Conservation (phyloP, 768 basidiomycete genomes). For the Kwoniella shandongensis region DNA sequence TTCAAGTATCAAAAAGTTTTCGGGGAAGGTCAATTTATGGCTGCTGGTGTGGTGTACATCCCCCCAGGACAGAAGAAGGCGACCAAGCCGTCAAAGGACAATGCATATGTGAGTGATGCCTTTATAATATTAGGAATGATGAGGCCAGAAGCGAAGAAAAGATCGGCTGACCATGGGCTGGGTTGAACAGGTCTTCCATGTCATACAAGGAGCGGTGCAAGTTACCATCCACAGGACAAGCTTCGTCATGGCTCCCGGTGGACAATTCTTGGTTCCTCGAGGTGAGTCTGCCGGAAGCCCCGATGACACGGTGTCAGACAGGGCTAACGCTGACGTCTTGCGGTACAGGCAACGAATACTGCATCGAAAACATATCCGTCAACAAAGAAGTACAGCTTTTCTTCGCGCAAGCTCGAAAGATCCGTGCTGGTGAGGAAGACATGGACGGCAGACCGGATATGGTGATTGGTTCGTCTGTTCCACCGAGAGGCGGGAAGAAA, state of each 20-base stretch:
- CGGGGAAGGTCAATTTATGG: conserved; percentile 85
- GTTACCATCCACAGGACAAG: conserved; percentile 77
- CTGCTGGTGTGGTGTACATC: conserved; percentile 81
- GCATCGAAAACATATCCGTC: conserved; percentile 69
- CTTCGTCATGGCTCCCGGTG: conserved; percentile 75
- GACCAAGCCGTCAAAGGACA: conserved; percentile 85
- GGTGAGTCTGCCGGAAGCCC: conserved; percentile 57
- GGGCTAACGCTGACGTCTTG: conserved; percentile 1
- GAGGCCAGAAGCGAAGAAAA: background rate
- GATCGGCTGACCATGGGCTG: conserved; percentile 7
- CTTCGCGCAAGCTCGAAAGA: conserved; percentile 77
- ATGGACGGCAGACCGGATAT: conserved; percentile 3
- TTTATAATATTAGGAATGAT: background rate
- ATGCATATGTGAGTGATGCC: conserved; percentile 72
- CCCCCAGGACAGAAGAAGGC: conserved; percentile 79
- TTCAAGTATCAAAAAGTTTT: conserved; percentile 92
- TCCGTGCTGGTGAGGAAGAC: conserved; percentile 43
- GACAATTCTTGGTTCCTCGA: conserved; percentile 85
- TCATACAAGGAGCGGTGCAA: conserved; percentile 83
- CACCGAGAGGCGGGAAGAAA: background rate
- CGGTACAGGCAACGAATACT: conserved; percentile 76
- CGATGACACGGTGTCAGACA: background rate
- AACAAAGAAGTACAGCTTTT: conserved; percentile 69
- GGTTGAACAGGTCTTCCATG: conserved; percentile 79
- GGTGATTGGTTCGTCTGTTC: background rate